phyloP scores from a whole-genome alignment of 208 protist genomes.

The Acanthamoeba royreba region DNA sequence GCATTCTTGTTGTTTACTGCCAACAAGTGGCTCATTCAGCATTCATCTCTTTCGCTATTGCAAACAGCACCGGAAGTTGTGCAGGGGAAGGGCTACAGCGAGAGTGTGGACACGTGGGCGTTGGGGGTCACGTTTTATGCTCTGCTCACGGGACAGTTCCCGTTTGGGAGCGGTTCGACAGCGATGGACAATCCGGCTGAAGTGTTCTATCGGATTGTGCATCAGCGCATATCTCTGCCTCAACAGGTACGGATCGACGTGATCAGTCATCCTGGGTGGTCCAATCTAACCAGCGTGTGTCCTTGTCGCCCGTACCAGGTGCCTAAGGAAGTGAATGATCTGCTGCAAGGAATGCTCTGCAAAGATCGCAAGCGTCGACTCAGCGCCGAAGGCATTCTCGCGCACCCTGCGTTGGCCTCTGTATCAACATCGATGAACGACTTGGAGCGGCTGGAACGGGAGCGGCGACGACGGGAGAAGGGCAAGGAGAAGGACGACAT shows the following conservation, averaged over 20 bases:
- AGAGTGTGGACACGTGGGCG: slow-evolving; percentile 25
- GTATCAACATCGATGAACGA: not conserved
- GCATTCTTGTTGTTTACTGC: too few species aligned
- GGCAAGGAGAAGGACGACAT: slow-evolving; percentile 8
- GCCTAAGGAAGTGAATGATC: not conserved
- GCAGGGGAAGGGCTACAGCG: slow-evolving; percentile 6
- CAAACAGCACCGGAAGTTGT: not conserved
- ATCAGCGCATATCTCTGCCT: not conserved
- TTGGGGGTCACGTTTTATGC: slow-evolving; percentile 20
- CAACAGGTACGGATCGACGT: not conserved
- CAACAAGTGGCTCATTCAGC: not conserved
- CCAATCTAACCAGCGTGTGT: not conserved
- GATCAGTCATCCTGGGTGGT: not conserved
- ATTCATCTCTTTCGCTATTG: not conserved
- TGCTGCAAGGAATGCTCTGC: not conserved
- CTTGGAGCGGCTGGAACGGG: not conserved
- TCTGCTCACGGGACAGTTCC: not conserved
- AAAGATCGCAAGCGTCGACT: not conserved
- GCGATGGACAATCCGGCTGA: not conserved
- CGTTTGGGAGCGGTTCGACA: not conserved
- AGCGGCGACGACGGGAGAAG: not conserved
- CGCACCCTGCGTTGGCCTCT: not conserved
- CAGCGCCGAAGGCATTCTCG: not conserved
- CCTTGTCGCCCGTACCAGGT: not conserved
- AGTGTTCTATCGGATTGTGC: not conserved